These are phyloP conservation scores for Phylloporus gajari DNA, from an alignment of 1,284 basidiomycete genomes.

Conservation along the genomic window DNA sequence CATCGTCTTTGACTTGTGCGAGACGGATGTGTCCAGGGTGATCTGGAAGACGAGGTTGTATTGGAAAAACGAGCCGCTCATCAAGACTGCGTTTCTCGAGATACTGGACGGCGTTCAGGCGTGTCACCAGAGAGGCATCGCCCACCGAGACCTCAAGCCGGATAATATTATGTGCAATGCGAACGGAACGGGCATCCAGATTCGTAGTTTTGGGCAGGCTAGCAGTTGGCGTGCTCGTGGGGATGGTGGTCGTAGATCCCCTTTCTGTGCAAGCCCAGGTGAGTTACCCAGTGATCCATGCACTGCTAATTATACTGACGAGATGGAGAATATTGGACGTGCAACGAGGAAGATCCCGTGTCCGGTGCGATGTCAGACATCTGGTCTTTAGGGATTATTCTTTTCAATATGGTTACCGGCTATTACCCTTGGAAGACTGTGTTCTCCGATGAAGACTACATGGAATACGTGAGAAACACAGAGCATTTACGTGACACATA, in stretches of 20 bases:
- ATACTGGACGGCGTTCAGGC: constrained; percentile 81
- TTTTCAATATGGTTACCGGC: constrained; percentile 88
- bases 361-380: constrained; percentile 82
- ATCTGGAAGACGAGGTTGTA: constrained; percentile 58
- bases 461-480: constrained; percentile 70
- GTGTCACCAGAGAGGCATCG: constrained; percentile 74
- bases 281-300: constrained; percentile 29
- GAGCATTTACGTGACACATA: constrained; percentile 74
- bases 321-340: constrained; percentile 65
- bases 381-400: constrained; percentile 88
- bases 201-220: constrained; percentile 87
- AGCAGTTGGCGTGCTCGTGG: constrained; percentile 69
- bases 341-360: not conserved
- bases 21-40: constrained; percentile 64
- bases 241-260: constrained; percentile 84
- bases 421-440: constrained; percentile 90
- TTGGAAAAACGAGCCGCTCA: constrained; percentile 61
- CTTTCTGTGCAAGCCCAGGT: constrained; percentile 85
- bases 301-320: constrained; percentile 13
- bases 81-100: constrained; percentile 73
- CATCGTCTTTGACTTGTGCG: constrained; percentile 69
- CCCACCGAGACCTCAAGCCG: constrained; percentile 88
- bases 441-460: constrained; percentile 79
- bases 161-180: constrained; percentile 82
- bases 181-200: constrained; percentile 66